Evolutionary conservation across 2,329 filamentous ascomycete genomes (phyloP).

Genomic region (Colletotrichum sp.): DNA sequence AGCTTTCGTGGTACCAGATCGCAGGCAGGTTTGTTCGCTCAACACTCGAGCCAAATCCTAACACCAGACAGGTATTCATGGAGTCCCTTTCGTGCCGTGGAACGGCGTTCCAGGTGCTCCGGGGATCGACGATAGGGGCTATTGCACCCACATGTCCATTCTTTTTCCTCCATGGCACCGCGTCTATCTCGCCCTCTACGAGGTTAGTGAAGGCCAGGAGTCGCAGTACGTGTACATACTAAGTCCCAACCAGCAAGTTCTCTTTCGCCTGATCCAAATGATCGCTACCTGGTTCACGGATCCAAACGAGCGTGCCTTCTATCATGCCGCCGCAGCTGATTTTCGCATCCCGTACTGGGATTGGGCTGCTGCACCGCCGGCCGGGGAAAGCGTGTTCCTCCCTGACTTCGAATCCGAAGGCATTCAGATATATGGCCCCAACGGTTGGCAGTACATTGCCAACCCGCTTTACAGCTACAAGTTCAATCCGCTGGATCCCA

Average conservation of each 20-base stretch:
- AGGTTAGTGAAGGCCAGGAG: slow-evolving; percentile 41
- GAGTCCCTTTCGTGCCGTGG: slow-evolving; percentile 68
- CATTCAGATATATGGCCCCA: slow-evolving; percentile 60
- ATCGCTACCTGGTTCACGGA: slow-evolving; percentile 55
- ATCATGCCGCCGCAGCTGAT: slow-evolving; percentile 52
- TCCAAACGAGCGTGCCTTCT: slow-evolving; percentile 48
- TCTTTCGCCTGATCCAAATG: slow-evolving; percentile 36
- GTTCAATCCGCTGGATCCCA: slow-evolving; percentile 63
- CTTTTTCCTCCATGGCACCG: slow-evolving; percentile 86
- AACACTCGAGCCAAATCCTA: neutral
- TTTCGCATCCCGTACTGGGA: slow-evolving; percentile 67
- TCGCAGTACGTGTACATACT: neutral
- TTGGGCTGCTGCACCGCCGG: slow-evolving; percentile 56
- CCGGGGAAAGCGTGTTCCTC: slow-evolving; percentile 53
- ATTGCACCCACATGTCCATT: slow-evolving; percentile 77
- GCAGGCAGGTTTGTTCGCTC: slow-evolving; percentile 58
- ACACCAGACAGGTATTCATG: slow-evolving; percentile 71
- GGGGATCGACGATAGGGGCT: slow-evolving; percentile 66
- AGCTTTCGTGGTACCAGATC: slow-evolving; percentile 79
- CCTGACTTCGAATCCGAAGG: slow-evolving; percentile 49
- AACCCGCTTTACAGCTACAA: slow-evolving; percentile 68
- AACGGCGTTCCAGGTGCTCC: slow-evolving; percentile 53
- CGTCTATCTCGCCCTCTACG: slow-evolving; percentile 71
- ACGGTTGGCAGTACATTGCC: slow-evolving; percentile 57
- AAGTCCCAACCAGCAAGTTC: slow-evolving; percentile 37